A percentile compares a stretch with the other conserved stretches of the same genome.
These are phyloP conservation scores for Tuber brumale DNA, from an alignment of 495 filamentous ascomycete species.

Conservation along the genomic window DNA sequence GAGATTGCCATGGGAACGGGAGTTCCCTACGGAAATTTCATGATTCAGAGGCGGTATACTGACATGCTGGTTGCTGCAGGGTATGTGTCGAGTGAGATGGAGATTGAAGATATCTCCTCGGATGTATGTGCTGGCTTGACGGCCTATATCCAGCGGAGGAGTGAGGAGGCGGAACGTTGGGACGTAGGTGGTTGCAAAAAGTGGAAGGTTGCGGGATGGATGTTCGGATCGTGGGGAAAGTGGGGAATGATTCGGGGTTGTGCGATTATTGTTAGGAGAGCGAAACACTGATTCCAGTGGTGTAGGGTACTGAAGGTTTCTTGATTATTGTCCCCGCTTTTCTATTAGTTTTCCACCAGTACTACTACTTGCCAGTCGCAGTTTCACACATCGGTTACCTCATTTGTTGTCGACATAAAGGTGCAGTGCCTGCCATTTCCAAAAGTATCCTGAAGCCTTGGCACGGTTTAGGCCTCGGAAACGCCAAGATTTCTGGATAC, in stretches of 20 bases:
- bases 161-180: background rate
- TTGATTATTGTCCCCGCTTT: background rate
- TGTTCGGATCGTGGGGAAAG: background rate
- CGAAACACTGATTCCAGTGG: background rate
- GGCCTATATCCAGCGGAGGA: background rate
- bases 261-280: background rate
- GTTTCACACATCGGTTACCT: background rate
- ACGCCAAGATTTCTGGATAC: no score
- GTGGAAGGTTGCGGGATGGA: background rate
- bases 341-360: no score
- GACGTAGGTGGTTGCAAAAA: background rate
- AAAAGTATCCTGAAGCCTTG: no score
- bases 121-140: background rate
- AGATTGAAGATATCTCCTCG: background rate
- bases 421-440: no score
- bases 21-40: background rate
- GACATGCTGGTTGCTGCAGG: background rate
- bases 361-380: no score
- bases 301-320: background rate
- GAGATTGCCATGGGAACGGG: background rate
- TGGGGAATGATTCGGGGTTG: background rate
- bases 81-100: background rate
- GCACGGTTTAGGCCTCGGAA: no score
- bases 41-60: background rate
- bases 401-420: background rate